Percentiles rank a stretch among this genome's conserved stretches.
Evolutionary conservation across 257 asterid genomes (phyloP).

Genomic region (Gardenia jasminoides): DNA sequence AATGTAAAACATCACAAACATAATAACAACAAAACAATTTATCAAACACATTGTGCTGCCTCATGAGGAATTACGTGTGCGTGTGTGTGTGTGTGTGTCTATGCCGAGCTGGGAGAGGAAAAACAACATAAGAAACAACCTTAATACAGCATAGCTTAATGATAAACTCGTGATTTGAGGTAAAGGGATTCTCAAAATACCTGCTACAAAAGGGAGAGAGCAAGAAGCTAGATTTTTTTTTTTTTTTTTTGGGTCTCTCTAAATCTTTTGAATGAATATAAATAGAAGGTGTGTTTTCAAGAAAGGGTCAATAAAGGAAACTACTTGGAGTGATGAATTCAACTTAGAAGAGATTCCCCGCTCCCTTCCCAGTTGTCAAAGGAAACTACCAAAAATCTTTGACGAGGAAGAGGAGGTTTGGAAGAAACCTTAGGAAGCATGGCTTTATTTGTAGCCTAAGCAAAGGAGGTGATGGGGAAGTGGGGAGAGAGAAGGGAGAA

Average conservation of each 20-base stretch:
- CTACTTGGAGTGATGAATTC: constrained; percentile 7
- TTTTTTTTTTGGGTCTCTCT: neutral
- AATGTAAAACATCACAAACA: neutral
- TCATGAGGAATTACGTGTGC: neutral
- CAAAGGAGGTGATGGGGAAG: neutral
- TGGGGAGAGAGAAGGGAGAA: neutral
- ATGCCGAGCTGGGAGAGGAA: neutral
- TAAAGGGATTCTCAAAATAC: constrained; percentile 21
- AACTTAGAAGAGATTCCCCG: neutral
- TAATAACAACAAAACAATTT: neutral
- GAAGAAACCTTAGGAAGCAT: constrained; percentile 21
- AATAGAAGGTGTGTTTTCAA: neutral
- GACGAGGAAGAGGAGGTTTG: constrained; percentile 9
- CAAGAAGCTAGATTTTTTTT: neutral
- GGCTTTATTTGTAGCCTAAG: constrained; percentile 31
- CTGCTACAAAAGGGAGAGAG: constrained; percentile 18
- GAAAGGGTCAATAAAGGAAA: neutral
- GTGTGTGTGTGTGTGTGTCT: neutral
- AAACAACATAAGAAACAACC: constrained; percentile 10
- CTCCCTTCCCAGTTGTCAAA: constrained; percentile 3
- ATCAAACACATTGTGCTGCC: neutral
- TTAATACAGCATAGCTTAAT: constrained; percentile 8
- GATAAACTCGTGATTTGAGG: constrained; percentile 18
- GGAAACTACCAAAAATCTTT: constrained; percentile 11
- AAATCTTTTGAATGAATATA: neutral